These are phyloP conservation scores for Flaveria robusta DNA, from an alignment of 129 eudicot species.

Conservation along the genomic window DNA sequence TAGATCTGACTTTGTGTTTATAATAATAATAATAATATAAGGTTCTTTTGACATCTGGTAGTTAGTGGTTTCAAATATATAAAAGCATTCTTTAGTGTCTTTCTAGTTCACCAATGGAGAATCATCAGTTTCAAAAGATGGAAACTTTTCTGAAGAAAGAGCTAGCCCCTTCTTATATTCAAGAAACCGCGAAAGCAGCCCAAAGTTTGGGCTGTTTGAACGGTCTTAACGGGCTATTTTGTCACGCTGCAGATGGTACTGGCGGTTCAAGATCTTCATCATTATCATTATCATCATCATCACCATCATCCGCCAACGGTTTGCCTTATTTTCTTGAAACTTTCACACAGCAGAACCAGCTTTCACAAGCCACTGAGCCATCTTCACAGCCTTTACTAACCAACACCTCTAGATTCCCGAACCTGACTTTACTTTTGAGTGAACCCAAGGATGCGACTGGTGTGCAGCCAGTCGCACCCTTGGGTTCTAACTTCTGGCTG, in stretches of 20 bases:
- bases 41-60: conserved; percentile 35
- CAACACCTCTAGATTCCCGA: conserved; percentile 34
- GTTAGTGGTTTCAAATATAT: conserved; percentile 22
- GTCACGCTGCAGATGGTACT: neutral
- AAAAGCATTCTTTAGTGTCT: conserved; percentile 30
- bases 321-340: conserved; percentile 65
- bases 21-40: conserved; percentile 26
- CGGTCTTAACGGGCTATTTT: conserved; percentile 25
- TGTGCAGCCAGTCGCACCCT: conserved; percentile 26
- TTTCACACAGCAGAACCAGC: conserved; percentile 30
- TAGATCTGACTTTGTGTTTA: conserved; percentile 40
- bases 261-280: conserved; percentile 28
- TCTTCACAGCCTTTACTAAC: conserved; percentile 22
- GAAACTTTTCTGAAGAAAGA: conserved; percentile 49
- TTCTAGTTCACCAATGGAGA: conserved; percentile 50
- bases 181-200: conserved; percentile 32
- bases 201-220: conserved; percentile 34
- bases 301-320: conserved; percentile 15
- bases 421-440: conserved; percentile 40
- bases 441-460: conserved; percentile 31
- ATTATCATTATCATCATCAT: conserved; percentile 8
- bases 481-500: conserved; percentile 51
- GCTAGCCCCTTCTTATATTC: conserved; percentile 29
- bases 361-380: conserved; percentile 27
- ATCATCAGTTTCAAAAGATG: conserved; percentile 51